phyloP scores from a whole-genome alignment of 768 basidiomycete genomes.

The Infundibulicybe gibba region DNA sequence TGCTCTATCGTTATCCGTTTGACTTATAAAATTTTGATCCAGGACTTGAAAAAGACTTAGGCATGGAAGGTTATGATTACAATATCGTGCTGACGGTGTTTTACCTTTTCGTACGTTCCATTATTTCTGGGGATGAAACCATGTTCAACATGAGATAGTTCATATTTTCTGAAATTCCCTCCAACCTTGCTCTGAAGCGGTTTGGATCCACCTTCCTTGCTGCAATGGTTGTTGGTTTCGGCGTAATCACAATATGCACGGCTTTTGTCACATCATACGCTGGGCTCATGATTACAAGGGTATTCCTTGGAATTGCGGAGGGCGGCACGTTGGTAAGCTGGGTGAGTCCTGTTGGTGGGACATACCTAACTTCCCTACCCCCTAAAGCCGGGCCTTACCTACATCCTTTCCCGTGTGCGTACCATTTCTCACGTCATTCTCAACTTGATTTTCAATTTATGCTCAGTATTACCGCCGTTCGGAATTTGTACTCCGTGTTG shows the following conservation, averaged over 20 bases:
- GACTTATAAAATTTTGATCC: neutral
- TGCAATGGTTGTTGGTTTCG: constrained; percentile 14
- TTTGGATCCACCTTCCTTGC: constrained; percentile 17
- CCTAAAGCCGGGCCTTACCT: constrained; percentile 15
- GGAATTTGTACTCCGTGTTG: constrained; percentile 29
- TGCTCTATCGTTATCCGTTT: no score
- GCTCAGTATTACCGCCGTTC: constrained; percentile 27
- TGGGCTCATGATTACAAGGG: constrained; percentile 17
- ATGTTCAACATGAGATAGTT: constrained; percentile 5
- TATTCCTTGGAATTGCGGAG: constrained; percentile 20
- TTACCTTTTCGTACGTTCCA: constrained; percentile 19
- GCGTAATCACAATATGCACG: constrained; percentile 15
- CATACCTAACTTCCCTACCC: neutral
- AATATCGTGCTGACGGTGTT: constrained; percentile 32
- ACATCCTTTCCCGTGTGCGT: constrained; percentile 16
- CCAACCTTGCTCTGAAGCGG: constrained; percentile 16
- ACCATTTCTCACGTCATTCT: no score
- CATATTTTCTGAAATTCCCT: constrained; percentile 16
- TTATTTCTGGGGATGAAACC: neutral
- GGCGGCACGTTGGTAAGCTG: constrained; percentile 17
- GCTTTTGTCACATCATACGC: constrained; percentile 18
- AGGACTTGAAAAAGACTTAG: constrained; percentile 28
- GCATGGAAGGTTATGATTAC: constrained; percentile 29
- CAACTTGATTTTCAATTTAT: neutral
- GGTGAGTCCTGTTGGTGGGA: no score